Percentiles rank a stretch among this genome's conserved stretches.
Conservation (phyloP, 1,139 yeast genomes). For the Taphrina pruni region DNA sequence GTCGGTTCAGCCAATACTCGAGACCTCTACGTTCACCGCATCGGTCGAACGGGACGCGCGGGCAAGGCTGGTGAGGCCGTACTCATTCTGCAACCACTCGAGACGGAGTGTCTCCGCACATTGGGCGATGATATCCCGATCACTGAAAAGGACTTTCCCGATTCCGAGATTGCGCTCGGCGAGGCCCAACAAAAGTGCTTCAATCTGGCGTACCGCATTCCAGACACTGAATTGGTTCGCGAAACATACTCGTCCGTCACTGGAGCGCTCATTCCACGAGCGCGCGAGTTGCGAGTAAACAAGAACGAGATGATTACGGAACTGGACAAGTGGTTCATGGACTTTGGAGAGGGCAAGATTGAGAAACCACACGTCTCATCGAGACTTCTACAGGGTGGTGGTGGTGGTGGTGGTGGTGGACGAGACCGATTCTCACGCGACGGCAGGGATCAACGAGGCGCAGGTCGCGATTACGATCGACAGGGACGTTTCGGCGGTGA, state of each 20-base stretch:
- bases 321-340: neutral
- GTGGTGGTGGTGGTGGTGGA: neutral
- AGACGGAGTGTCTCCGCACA: constrained; percentile 12
- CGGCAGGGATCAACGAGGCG: neutral
- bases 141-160: constrained; percentile 33
- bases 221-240: constrained; percentile 6
- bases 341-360: neutral
- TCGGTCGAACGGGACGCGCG: constrained; percentile 97
- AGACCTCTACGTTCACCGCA: constrained; percentile 72
- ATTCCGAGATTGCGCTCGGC: constrained; percentile 31
- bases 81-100: constrained; percentile 65
- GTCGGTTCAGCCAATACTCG: constrained; percentile 53
- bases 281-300: neutral
- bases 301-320: neutral
- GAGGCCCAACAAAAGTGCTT: constrained; percentile 15
- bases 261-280: constrained; percentile 10
- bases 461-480: neutral
- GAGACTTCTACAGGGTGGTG: neutral
- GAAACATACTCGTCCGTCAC: constrained; percentile 15
- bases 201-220: neutral
- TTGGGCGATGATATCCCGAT: constrained; percentile 19
- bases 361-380: neutral
- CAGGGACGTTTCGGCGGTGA: neutral
- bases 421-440: neutral
- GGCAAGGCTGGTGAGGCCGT: constrained; percentile 77